Evolutionary conservation across 2,329 filamentous ascomycete genomes (phyloP), one percentile per base, ranked within the genome.

Genomic region (Xylaria sp.): DNA sequence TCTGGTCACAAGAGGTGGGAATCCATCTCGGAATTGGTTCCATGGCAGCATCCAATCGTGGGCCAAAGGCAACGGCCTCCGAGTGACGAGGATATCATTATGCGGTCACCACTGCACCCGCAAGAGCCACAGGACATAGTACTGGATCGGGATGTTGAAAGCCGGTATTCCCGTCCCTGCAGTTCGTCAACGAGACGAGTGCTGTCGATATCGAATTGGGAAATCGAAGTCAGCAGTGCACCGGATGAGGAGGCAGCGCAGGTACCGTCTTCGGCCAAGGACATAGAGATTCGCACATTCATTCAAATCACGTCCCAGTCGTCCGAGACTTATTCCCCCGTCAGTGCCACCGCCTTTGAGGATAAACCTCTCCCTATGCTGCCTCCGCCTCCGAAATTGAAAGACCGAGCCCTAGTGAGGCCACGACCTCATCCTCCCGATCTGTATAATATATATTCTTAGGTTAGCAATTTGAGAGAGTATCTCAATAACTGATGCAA

Each of bases 21-120:
- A 4, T 47, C 53, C 23, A 30, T 30, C 7, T 54, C 54, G 8
- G 55, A 58, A 48, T 59, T 59, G 4, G 52, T 65, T n/a, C 63
- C 63, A 50, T 65, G 63, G 63, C 63, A 65, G 42, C 57, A 48
- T 11, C 63, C 63, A 35, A 35, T 60, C 19, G 30, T 39, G 13
- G 39, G 16, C 18, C 57, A 55, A 16, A 54, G 51, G 42, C 50
- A 47, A 10, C 58, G 44, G 34, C 54, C 19, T 11, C 42, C 42
- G 10, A 57, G 51, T 13, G 53, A 46, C 6, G 58, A 63, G 39
- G 56, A 54, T 11, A 55, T 61, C 42, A 59, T 63, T 18, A 50
- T 65, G 54, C 58, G 57, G 55, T 62, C 62, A 13, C 58, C 57
- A 8, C 55, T 58, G 51, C 57, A 55, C 18, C 11, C 58, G 34